Base-by-base conservation (phyloP, 163 green algal species). In the Scenedesmus sp. region DNA sequence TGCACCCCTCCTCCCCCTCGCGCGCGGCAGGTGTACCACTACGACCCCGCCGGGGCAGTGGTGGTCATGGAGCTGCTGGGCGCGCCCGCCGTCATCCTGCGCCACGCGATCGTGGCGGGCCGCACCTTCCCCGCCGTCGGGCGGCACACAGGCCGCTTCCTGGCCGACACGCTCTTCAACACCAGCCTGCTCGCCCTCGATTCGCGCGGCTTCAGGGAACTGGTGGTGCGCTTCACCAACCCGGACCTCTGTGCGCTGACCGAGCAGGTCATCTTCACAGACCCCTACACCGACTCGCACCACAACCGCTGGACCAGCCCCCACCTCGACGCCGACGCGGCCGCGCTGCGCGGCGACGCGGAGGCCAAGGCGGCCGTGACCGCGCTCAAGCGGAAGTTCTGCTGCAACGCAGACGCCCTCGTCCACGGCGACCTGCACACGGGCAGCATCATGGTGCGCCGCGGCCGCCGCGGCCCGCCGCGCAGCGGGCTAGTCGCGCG, bases 401-500 rank as follows among this genome's bases (percentile, higher is more conserved):
- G 81, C 18, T 33, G 86, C 74, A 79, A 64, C 5, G 63, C 82
- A 13, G 84, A 99, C 85, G 95, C 95, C 9, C 86, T 99, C 67
- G 67, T 99, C 57, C 96, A 99, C 71, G 96, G 93, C 1, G 96
- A 99, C 87, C 85, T 99, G 62, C 96, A 99, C 92, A 99, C 96
- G 0, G 96, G 96, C 22, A 71, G 53, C 42, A 76, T 82, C 75
- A 74, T 82, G 75, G 75, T 81, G 71, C 77, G 56, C 14, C 9
- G 44, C 36, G 5, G 63, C 63, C n/a, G n/a, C n/a, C n/a, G n/a
- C n/a, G n/a, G n/a, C n/a, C n/a, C n/a, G n/a, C n/a, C n/a, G n/a
- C n/a, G n/a, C n/a, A n/a, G n/a, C n/a, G n/a, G n/a, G n/a, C n/a
- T n/a, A n/a, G n/a, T n/a, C n/a, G n/a, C n/a, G n/a, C n/a, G n/a